Base-by-base conservation (phyloP, 768 basidiomycete species). In the Pseudohyphozyma bogoriensis region DNA sequence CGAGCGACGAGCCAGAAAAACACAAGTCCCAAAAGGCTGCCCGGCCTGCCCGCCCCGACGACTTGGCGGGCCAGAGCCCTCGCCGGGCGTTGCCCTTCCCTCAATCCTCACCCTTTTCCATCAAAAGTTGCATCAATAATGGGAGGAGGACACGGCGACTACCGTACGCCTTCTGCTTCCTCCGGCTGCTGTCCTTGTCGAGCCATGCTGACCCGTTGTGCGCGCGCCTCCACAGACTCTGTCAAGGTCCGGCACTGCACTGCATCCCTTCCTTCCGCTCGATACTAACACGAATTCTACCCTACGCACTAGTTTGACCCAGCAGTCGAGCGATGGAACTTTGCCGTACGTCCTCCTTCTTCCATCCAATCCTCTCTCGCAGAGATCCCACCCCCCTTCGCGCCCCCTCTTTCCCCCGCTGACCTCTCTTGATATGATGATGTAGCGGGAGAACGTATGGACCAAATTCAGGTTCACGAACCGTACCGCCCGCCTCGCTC, bases 361-460 rank as follows among this genome's bases (percentile, higher is more conserved):
- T 2, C 33, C 1, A 50, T 16, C 18, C 35, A 29, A 15, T 10
- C 44, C 26, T 2, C 18, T 16, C 16, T 51, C 32, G 5, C 24
- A 26, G n/a, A 10, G 22, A 4, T 28, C 24, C 33, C 32, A 20
- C 18, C 44, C 22, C 20, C 16, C 35, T 11, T 16, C 16, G 12
- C 18, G 36, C n/a, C 29, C 26, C 15, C 16, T 26, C 42, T 5
- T 16, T 39, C 7, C 35, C 32, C 12, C 39, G 1, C 39, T 35
- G 33, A 36, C 51, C 51, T 12, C 4, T 26, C 10, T 47, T 7
- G 36, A 26, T 42, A 29, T 1, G 47, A 22, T 16, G n/a, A 22
- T 36, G 8, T 50, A 74, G 74, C 56, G 74, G 57, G 74, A 74
- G 62, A 74, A 76, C 67, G 73, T 74, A 31, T 76, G 72, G 67